Evolutionary conservation across 225 moss, liverwort and hornwort species (phyloP), one percentile per base, ranked within the genome.

Genomic region (Sphagnum tenellum): DNA sequence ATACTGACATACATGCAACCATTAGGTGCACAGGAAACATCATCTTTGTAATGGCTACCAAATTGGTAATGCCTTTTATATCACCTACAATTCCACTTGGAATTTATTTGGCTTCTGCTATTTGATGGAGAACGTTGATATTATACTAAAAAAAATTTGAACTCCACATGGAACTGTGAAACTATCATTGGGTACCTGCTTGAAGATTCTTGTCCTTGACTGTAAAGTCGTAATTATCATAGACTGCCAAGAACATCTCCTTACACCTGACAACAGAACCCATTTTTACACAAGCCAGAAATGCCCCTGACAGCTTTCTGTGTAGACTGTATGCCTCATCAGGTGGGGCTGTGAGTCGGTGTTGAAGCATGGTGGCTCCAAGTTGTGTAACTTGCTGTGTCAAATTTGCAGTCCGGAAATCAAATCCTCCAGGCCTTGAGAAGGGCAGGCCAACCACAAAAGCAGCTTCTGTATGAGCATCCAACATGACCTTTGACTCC

Each of bases 261-360:
- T 90, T 82, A 62, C 93, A 93, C 10, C 82, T 88, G 48, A 91
- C 89, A 44, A 86, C 77, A 64, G 98, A 84, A 72, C 86, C 80
- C 77, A 98, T 64, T 67, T 98, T 98, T 47, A 93, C 83, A 75
- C 98, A 98, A 10, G 93, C 98, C 66, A 98, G 77, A 76, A 98
- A 98, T 49, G 98, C 94, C 44, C 98, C 98, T 0, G 98, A 93
- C 45, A 98, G 77, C 65, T 98, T 98, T 66, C 98, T 84, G 4
- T 98, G 98, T 48, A 98, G 73, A 75, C 98, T 98, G 67, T 98
- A 98, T 0, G 89, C 98, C 69, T 98, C 98, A 8, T 98, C 98
- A 11, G 98, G 98, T 50, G 98, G 98, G 46, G 98, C 80, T 51
- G 76, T 90, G 68, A 98, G 62, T 54, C 98, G 78, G 75, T 90